Percentiles rank a stretch among this genome's conserved stretches.
These are phyloP conservation scores for Aspergillus biplanus DNA, from an alignment of 495 filamentous ascomycete species.

Conservation along the genomic window DNA sequence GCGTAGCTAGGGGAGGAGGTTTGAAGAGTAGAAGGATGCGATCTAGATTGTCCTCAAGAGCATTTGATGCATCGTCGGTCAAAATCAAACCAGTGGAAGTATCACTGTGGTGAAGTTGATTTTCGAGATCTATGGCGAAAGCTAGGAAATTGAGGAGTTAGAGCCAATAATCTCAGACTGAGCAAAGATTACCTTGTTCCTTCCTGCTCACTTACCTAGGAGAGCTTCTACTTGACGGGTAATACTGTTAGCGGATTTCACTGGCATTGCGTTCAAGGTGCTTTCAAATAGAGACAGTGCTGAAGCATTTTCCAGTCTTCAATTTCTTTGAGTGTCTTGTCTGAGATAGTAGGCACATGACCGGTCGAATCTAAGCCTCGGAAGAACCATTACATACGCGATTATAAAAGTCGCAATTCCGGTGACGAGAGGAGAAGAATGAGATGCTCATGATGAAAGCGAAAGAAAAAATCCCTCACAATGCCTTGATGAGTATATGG, in stretches of 20 bases:
- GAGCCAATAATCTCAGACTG: not conserved
- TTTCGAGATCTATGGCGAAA: slow-evolving; percentile 31
- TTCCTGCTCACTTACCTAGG: slow-evolving; percentile 6
- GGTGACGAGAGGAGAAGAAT: no score
- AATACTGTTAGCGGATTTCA: not conserved
- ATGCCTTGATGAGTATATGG: slow-evolving; percentile 10
- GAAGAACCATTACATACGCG: not conserved
- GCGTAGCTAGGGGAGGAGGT: slow-evolving; percentile 10
- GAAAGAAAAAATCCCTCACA: not conserved
- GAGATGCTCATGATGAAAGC: not conserved
- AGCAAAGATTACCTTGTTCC: not conserved
- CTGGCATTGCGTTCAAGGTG: slow-evolving; percentile 1
- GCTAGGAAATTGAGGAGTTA: slow-evolving; percentile 8
- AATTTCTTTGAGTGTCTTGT: not conserved
- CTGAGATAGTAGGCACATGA: slow-evolving; percentile 9
- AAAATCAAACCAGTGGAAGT: not conserved
- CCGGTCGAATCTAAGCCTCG: not conserved
- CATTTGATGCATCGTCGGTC: slow-evolving; percentile 1
- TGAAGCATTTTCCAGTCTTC: no score
- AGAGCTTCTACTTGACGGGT: slow-evolving; percentile 12
- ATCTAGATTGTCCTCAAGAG: slow-evolving; percentile 20
- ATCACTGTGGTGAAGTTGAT: slow-evolving; percentile 13
- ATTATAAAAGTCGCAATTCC: not conserved
- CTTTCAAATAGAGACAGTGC: no score
- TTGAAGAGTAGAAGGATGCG: slow-evolving; percentile 14